Evolutionary conservation across 192 early-diverging fungal species (phyloP).

Genomic region (Chytriomyces confervae): DNA sequence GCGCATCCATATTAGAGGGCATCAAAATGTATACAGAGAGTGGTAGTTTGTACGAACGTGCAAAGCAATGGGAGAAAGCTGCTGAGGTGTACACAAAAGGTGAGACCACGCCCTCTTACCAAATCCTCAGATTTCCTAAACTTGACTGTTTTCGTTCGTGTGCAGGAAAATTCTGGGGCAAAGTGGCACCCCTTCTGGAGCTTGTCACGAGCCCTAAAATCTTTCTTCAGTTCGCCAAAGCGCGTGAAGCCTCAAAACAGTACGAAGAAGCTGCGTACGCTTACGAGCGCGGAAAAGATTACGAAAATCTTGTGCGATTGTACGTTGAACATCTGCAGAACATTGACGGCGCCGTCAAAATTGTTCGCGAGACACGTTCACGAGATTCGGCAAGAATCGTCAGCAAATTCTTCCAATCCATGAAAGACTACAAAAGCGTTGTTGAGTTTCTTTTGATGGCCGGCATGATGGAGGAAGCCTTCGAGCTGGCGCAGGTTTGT

Average conservation of each 20-base stretch:
- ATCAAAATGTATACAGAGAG: slow-evolving; percentile 58
- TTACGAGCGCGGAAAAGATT: slow-evolving; percentile 60
- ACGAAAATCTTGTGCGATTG: slow-evolving; percentile 54
- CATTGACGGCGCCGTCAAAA: slow-evolving; percentile 52
- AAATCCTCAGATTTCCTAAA: neutral
- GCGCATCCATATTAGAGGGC: slow-evolving; percentile 54
- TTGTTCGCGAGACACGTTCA: slow-evolving; percentile 58
- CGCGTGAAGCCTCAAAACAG: slow-evolving; percentile 54
- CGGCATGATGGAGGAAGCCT: slow-evolving; percentile 62
- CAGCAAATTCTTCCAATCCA: slow-evolving; percentile 54
- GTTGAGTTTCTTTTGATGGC: slow-evolving; percentile 64
- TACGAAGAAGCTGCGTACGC: slow-evolving; percentile 56
- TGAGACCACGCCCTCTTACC: slow-evolving; percentile 6
- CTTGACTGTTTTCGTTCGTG: neutral
- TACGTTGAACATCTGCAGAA: slow-evolving; percentile 58
- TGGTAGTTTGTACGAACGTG: slow-evolving; percentile 52
- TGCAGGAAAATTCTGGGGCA: slow-evolving; percentile 52
- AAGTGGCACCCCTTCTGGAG: slow-evolving; percentile 47
- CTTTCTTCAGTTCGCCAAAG: slow-evolving; percentile 55
- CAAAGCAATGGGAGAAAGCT: slow-evolving; percentile 55
- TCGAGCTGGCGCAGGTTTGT: slow-evolving; percentile 57
- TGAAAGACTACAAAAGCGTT: slow-evolving; percentile 57
- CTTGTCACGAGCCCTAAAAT: slow-evolving; percentile 48
- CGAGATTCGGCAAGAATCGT: slow-evolving; percentile 56
- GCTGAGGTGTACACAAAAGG: slow-evolving; percentile 60